Conservation (phyloP, 768 basidiomycete species). For the Galerina sulciceps region DNA sequence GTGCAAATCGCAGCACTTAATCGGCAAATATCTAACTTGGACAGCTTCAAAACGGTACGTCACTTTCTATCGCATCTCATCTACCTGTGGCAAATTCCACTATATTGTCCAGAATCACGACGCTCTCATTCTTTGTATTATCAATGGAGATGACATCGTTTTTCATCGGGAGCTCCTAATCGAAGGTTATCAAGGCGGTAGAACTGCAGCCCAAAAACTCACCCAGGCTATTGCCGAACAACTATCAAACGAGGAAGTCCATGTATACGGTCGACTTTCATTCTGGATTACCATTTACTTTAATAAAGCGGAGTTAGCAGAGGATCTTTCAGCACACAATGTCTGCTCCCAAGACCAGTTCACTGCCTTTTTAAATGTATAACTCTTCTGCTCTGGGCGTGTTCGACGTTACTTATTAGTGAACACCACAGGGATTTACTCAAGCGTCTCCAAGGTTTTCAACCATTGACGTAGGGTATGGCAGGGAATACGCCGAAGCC, state of each 20-base stretch:
- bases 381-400: conserved; percentile 14
- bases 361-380: conserved; percentile 64
- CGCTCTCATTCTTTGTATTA: conserved; percentile 73
- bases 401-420: background rate
- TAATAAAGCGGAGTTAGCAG: conserved; percentile 61
- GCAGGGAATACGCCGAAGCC: conserved; percentile 60
- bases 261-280: conserved; percentile 65
- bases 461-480: conserved; percentile 69
- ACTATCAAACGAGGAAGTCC: conserved; percentile 63
- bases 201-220: conserved; percentile 63
- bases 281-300: conserved; percentile 79
- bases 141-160: conserved; percentile 74
- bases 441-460: conserved; percentile 75
- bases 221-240: conserved; percentile 73
- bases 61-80: background rate
- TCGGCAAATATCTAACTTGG: conserved; percentile 62
- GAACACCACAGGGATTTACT: conserved; percentile 59
- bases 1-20: conserved; percentile 68
- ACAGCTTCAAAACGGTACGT: conserved; percentile 52
- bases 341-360: conserved; percentile 69
- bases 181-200: conserved; percentile 71
- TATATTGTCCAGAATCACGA: conserved; percentile 51
- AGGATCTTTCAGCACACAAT: conserved; percentile 52
- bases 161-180: conserved; percentile 62
- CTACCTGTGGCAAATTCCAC: background rate